Evolutionary conservation across 495 filamentous ascomycete genomes (phyloP), one percentile per base, ranked within the genome.

Genomic region (Bacidia gigantensis): DNA sequence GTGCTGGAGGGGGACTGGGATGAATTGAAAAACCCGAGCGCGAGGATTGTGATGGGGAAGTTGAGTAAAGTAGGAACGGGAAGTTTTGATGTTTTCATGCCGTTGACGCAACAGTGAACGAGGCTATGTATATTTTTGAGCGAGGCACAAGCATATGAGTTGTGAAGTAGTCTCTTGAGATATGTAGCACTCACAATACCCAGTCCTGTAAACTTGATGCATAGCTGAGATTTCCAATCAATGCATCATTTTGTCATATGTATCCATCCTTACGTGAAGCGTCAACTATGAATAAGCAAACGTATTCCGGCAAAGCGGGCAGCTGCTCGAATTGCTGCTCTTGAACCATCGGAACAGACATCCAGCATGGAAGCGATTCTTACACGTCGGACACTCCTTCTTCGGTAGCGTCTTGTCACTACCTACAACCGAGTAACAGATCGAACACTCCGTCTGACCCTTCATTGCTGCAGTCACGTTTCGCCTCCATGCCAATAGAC

Each of bases 321-420:
- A 98, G 49, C 79, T 88, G 60, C 82, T 89, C 60, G 83, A 79
- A 65, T 87, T 89, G 62, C 87, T 93, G 61, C 78, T 89, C 75
- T 85, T 83, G 72, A 98, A 96, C 90, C 90, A 98, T 65, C 87
- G 87, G 71, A 82, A 90, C 65, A 98, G 68, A 69, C 90, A 98
- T 3, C 78, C 74, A 3, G 81, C 76, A 68, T 99, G 93, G 70
- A 96, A 99, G 50, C 83, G 69, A 67, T 99, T 87, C 71, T 88
- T 89, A 73, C 93, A 99, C 2, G 92, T 97, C 46, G 76, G 74
- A 69, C 93, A 99, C 44, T 79, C 73, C 68, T 95, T 96, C 61
- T 84, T 89, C 1, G 93, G 92, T 57, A 93, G 76, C 66, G 82
- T 81, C 72, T 84, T 86, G 63, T 94, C 89, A 14, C 75, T 79